These are phyloP conservation scores for Antarctomyces pellizariae DNA, from an alignment of 495 filamentous ascomycete species.

Conservation along the genomic window DNA sequence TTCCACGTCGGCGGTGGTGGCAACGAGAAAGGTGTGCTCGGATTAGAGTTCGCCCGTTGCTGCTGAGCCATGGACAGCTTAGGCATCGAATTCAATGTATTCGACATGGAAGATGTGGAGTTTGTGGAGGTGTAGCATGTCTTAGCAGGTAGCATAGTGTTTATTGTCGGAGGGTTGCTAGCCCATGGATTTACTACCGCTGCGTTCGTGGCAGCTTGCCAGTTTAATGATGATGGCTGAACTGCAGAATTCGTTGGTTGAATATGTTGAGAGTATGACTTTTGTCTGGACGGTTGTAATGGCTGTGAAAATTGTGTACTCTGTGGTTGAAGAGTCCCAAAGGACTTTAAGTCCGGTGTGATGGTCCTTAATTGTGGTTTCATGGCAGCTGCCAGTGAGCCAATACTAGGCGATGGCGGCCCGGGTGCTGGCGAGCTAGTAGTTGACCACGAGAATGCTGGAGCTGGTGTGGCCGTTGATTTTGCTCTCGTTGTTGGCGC, in stretches of 20 bases:
- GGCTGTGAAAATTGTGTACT: conserved; percentile 30
- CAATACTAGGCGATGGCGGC: conserved; percentile 8
- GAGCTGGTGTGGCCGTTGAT: conserved; percentile 12
- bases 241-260: conserved; percentile 3
- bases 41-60: conserved; percentile 4
- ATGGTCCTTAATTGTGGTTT: conserved; percentile 27
- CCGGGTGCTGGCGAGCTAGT: conserved; percentile 16
- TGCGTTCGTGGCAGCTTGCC: conserved; percentile 6
- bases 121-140: conserved; percentile 1
- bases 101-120: conserved; percentile 13
- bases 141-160: too few relatives aligned
- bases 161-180: conserved; percentile 6
- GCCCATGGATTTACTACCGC: conserved; percentile 10
- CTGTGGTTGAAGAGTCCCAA: conserved; percentile 24
- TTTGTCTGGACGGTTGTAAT: conserved; percentile 16
- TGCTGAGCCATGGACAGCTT: conserved; percentile 9
- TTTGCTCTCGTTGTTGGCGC: conserved; percentile 11
- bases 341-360: conserved; percentile 27
- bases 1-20: conserved; percentile 22
- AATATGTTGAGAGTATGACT: conserved; percentile 2
- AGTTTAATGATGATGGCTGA: conserved; percentile 8
- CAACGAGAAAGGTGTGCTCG: conserved; percentile 22
- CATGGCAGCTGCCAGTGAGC: conserved; percentile 14
- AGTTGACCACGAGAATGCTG: conserved; percentile 38
- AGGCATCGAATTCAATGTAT: conserved; percentile 12